Evolutionary conservation across 1,284 basidiomycete species (phyloP).

Genomic region (Moniliella sp.): DNA sequence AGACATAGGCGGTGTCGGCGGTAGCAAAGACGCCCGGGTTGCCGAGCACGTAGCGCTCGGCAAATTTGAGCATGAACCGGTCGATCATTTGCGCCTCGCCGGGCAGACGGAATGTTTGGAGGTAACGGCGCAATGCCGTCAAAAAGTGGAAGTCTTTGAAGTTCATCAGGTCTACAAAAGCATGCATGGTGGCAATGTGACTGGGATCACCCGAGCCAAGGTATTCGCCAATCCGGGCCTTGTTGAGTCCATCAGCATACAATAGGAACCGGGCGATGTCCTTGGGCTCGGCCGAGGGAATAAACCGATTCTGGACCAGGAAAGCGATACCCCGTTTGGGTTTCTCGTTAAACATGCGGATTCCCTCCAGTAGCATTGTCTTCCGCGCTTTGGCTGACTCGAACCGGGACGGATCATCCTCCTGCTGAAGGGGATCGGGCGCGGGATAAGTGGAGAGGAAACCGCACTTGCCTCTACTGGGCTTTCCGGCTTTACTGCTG

Average conservation of each 20-base stretch:
- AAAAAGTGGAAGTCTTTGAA: slow-evolving; percentile 25
- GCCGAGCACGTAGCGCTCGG: slow-evolving; percentile 28
- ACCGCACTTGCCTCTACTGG: too few relatives aligned
- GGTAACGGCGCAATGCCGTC: slow-evolving; percentile 24
- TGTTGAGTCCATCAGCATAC: slow-evolving; percentile 75
- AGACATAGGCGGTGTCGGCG: slow-evolving; percentile 31
- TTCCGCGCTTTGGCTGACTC: slow-evolving; percentile 94
- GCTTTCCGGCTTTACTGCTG: too few relatives aligned
- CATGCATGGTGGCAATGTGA: slow-evolving; percentile 33
- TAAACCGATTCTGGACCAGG: slow-evolving; percentile 69
- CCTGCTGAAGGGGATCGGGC: too few relatives aligned
- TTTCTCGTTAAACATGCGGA: slow-evolving; percentile 95
- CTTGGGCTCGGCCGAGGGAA: slow-evolving; percentile 50
- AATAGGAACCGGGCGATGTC: slow-evolving; percentile 74
- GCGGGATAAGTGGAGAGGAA: too few relatives aligned
- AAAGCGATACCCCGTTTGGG: slow-evolving; percentile 70
- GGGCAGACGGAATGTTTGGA: slow-evolving; percentile 30
- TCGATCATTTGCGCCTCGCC: slow-evolving; percentile 34
- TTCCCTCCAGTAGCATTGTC: slow-evolving; percentile 77
- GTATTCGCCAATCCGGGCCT: slow-evolving; percentile 90
- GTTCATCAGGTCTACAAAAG: slow-evolving; percentile 33
- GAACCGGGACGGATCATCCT: slow-evolving; percentile 74
- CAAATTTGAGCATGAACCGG: slow-evolving; percentile 34
- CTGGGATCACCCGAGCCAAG: slow-evolving; percentile 43
- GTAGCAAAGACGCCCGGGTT: slow-evolving; percentile 29